Percentiles rank a stretch among this genome's conserved stretches.
These are phyloP conservation scores for Paragyromitra xinjiangensis DNA, from an alignment of 495 filamentous ascomycete species.

Conservation along the genomic window DNA sequence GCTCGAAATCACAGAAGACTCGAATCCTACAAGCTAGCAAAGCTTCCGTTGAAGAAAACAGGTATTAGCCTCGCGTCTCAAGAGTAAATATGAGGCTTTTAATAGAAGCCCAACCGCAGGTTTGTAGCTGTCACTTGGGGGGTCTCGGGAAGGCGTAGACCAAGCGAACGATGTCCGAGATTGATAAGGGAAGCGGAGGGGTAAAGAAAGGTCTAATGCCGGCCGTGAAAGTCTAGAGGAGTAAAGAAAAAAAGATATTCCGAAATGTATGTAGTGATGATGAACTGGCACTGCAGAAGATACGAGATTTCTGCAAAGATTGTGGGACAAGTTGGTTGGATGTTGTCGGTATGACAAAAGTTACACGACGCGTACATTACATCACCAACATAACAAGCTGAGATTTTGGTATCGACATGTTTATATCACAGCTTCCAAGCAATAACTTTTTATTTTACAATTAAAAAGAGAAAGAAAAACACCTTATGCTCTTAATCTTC, in stretches of 20 bases:
- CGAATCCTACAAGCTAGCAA: constrained; percentile 68
- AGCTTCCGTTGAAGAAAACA: constrained; percentile 88
- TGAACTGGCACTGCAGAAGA: constrained; percentile 52
- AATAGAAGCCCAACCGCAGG: constrained; percentile 62
- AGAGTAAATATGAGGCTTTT: constrained; percentile 61
- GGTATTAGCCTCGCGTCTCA: constrained; percentile 57
- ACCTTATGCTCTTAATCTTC: constrained; percentile 33
- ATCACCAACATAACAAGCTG: constrained; percentile 11
- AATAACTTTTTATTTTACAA: constrained; percentile 48
- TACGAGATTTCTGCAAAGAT: constrained; percentile 24
- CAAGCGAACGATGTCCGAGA: constrained; percentile 24
- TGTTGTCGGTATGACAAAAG: constrained; percentile 21
- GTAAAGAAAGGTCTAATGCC: constrained; percentile 34
- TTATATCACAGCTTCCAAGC: constrained; percentile 34
- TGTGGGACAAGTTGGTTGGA: constrained; percentile 19
- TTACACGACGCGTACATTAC: constrained; percentile 44
- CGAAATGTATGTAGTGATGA: constrained; percentile 36
- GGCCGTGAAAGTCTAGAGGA: constrained; percentile 26
- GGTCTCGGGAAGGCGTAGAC: constrained; percentile 25
- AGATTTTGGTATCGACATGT: neutral
- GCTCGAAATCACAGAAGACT: constrained; percentile 48
- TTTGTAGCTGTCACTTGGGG: constrained; percentile 63
- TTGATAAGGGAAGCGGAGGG: constrained; percentile 27
- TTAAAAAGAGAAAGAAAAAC: constrained; percentile 2
- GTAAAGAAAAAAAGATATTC: constrained; percentile 31